phyloP scores from a whole-genome alignment of 495 filamentous ascomycete genomes.

The Lophium mytilinum region DNA sequence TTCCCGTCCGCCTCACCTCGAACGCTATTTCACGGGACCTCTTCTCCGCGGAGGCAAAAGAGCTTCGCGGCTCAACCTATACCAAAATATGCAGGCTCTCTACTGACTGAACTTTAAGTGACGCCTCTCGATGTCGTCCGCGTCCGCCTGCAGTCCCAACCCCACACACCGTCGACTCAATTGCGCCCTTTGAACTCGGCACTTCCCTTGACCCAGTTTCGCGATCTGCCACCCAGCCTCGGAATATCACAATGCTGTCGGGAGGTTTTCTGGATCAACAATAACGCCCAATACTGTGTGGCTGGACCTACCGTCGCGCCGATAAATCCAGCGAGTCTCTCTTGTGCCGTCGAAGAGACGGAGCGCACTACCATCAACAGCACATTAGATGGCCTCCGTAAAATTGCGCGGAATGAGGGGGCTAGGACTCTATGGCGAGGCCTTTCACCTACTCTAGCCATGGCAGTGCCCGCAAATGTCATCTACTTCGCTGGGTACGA shows the following conservation, averaged over 20 bases:
- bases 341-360: constrained; percentile 82
- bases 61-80: background rate
- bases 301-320: constrained; percentile 39
- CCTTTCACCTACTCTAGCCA: constrained; percentile 81
- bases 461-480: constrained; percentile 92
- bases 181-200: constrained; percentile 27
- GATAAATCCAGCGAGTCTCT: constrained; percentile 38
- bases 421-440: constrained; percentile 83
- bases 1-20: background rate
- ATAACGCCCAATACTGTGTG: constrained; percentile 74
- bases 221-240: constrained; percentile 61
- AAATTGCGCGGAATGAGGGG: constrained; percentile 95
- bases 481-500: constrained; percentile 99
- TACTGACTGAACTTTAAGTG: constrained; percentile 43
- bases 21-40: too few relatives aligned
- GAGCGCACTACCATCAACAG: constrained; percentile 78
- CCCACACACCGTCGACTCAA: constrained; percentile 34
- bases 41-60: background rate
- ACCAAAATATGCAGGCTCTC: background rate
- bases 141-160: constrained; percentile 86
- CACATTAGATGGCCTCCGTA: constrained; percentile 83
- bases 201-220: constrained; percentile 43
- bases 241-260: constrained; percentile 93
- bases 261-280: constrained; percentile 94
- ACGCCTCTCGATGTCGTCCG: constrained; percentile 96